A percentile compares a stretch with the other conserved stretches of the same genome.
Evolutionary conservation across 148 eudicot genomes (phyloP).

Genomic region (Rhododendron ferrugineum): DNA sequence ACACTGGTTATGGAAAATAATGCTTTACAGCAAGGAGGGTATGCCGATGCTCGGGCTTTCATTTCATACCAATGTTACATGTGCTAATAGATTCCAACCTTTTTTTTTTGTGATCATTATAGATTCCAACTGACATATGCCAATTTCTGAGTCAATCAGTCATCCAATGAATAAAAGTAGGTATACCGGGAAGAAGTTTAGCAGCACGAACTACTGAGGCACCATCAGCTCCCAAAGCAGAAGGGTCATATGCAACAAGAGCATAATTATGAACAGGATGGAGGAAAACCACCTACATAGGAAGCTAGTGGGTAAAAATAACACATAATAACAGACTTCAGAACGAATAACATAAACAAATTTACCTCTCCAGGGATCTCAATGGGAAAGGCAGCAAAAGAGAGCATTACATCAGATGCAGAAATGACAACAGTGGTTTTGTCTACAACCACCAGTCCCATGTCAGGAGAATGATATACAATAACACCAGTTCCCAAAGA

Average conservation of each 20-base stretch:
- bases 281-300: slow-evolving; percentile 76
- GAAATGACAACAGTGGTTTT: slow-evolving; percentile 91
- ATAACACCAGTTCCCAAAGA: slow-evolving; percentile 92
- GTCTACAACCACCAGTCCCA: slow-evolving; percentile 93
- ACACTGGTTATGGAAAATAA: not conserved
- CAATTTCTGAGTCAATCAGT: slow-evolving; percentile 26
- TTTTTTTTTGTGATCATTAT: too few species aligned
- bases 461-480: slow-evolving; percentile 69
- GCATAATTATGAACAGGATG: slow-evolving; percentile 96
- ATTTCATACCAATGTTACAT: not conserved
- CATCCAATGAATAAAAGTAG: slow-evolving; percentile 37
- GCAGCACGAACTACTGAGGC: slow-evolving; percentile 81
- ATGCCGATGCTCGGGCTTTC: not conserved
- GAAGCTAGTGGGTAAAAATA: slow-evolving; percentile 13
- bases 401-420: slow-evolving; percentile 84
- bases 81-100: not conserved
- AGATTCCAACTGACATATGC: not conserved
- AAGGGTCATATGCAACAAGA: slow-evolving; percentile 86
- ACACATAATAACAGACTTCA: not conserved
- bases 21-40: not conserved
- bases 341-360: not conserved
- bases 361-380: slow-evolving; percentile 97
- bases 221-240: slow-evolving; percentile 79
- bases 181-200: slow-evolving; percentile 80
- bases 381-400: slow-evolving; percentile 91